A percentile compares a stretch with the other conserved stretches of the same genome.
Evolutionary conservation across 2,329 filamentous ascomycete genomes (phyloP).

Genomic region (Trichoderma guizhouense): DNA sequence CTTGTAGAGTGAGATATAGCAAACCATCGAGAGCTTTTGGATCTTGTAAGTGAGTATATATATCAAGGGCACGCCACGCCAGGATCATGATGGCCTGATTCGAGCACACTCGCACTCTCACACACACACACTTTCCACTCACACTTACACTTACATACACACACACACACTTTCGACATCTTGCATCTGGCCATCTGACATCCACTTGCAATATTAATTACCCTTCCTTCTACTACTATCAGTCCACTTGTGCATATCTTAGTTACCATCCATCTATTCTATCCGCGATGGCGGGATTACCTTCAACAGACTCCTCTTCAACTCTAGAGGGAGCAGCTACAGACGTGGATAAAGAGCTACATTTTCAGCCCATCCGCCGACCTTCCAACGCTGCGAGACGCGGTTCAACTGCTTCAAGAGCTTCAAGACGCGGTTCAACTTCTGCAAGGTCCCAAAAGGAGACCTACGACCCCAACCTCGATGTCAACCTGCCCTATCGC

Average conservation of each 20-base stretch:
- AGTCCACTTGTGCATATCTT: neutral
- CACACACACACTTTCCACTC: neutral
- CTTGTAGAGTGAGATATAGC: neutral
- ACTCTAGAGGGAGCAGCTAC: neutral
- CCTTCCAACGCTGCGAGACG: neutral
- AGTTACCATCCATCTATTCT: neutral
- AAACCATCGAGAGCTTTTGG: neutral
- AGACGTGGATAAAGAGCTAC: neutral
- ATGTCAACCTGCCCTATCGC: conserved; percentile 61
- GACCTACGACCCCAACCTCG: conserved; percentile 39
- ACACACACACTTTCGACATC: neutral
- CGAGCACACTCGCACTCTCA: conserved; percentile 5
- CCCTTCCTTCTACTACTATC: neutral
- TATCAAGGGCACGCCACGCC: conserved; percentile 7
- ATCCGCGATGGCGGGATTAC: neutral
- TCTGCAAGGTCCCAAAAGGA: conserved; percentile 31
- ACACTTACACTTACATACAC: neutral
- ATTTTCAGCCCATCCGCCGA: neutral
- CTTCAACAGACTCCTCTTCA: neutral
- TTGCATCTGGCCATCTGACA: neutral
- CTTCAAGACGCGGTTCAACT: neutral
- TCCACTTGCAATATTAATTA: neutral
- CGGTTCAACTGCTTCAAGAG: neutral
- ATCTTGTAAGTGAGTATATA: conserved; percentile 1
- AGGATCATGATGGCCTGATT: conserved; percentile 6